Base-by-base conservation (phyloP, 345 rosid genomes). In the Arabis alpina region DNA sequence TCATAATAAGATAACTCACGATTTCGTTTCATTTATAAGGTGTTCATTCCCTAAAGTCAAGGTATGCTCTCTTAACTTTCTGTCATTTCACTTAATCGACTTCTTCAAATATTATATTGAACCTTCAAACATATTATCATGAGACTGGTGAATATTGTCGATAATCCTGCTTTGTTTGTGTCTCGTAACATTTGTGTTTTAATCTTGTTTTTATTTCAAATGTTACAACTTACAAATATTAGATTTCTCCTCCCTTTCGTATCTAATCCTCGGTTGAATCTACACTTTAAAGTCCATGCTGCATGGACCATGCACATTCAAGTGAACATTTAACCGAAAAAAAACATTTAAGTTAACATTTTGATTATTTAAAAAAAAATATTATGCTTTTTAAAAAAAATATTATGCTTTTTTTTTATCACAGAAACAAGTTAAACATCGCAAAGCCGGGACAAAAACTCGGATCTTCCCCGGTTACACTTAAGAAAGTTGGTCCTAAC, bases 21-120 rank as follows among this genome's bases (percentile, higher is more conserved):
- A 61, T 16, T 54, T 68, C 50, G 28, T 68, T 61, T 19, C 68
- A n/a, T 27, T 61, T n/a, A 40, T 47, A 54, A 43, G 2, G 53
- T 75, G 79, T 68, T 68, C 42, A 39, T 47, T 63, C 78, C 9
- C 23, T 0, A 67, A 53, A n/a, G 34, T 37, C 42, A 67, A 14
- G 24, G 73, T 74, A 23, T 34, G 65, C 19, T 14, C 10, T 51
- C 59, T 15, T 66, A 12, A 54, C 44, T 73, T 5, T 47, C 1
- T 56, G 14, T 60, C 4, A 59, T 30, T 45, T 45, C 43, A 34
- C 60, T 54, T 1, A 47, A 11, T 7, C 2, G 39, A 5, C 9
- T 36, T 36, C 2, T 32, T 42, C 27, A 6, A 16, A 27, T 19
- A 30, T 6, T n/a, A 39, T 36, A 7, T 36, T 36, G 39, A 36